A percentile compares a stretch with the other conserved stretches of the same genome.
phyloP scores from a whole-genome alignment of 202 grass and related monocot genomes.

The Brachypodium distachyon region DNA sequence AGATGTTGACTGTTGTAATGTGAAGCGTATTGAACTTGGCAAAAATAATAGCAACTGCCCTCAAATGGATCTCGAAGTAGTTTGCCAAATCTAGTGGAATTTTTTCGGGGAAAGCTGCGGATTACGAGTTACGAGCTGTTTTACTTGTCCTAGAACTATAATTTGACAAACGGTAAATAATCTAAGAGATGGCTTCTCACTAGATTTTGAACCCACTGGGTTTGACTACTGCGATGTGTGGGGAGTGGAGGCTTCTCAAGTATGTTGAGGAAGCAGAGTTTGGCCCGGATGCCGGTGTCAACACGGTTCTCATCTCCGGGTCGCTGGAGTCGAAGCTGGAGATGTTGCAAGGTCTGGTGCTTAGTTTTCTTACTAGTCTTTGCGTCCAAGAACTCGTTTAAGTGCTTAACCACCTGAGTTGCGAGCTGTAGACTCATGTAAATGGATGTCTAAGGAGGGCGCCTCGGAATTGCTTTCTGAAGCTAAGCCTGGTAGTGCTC shows the following conservation, averaged over 20 bases:
- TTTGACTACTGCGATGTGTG: slow-evolving; percentile 17
- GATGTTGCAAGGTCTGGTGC: slow-evolving; percentile 35
- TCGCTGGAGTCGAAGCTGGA: slow-evolving; percentile 37
- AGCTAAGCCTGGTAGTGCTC: slow-evolving; percentile 30
- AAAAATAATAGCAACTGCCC: not conserved
- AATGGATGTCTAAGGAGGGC: slow-evolving; percentile 59
- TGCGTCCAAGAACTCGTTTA: not conserved
- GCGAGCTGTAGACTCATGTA: slow-evolving; percentile 47
- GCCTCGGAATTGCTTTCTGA: slow-evolving; percentile 37
- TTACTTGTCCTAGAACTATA: not conserved
- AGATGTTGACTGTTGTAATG: not conserved
- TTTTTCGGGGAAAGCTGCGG: not conserved
- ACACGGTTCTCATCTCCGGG: slow-evolving; percentile 46
- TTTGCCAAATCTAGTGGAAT: not conserved
- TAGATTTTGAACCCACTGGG: slow-evolving; percentile 48
- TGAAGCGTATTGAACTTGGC: not conserved
- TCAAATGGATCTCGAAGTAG: not conserved
- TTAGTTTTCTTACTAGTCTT: not conserved
- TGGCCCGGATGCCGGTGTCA: slow-evolving; percentile 49
- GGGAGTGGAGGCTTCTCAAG: slow-evolving; percentile 44
- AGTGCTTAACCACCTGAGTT: not conserved
- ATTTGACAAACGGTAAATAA: not conserved
- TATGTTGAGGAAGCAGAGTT: slow-evolving; percentile 77
- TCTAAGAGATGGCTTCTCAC: not conserved
- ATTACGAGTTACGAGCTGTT: not conserved